phyloP scores from a whole-genome alignment of 139 green algal genomes.

The Chlorella ohadii region DNA sequence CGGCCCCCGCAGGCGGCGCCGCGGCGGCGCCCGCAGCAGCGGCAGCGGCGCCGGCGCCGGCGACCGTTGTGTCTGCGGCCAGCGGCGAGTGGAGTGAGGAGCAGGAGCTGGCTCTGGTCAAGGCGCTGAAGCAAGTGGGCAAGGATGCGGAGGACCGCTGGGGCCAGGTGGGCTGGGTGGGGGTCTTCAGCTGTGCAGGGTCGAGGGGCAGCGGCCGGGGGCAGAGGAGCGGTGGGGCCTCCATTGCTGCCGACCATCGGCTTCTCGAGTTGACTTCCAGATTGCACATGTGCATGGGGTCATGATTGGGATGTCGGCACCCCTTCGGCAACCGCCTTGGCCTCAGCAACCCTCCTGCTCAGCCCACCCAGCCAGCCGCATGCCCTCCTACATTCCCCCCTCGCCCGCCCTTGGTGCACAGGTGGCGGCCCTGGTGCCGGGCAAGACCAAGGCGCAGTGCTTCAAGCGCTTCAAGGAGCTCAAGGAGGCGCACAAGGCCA shows the following conservation, averaged over 20 bases:
- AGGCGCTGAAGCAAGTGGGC: conserved; percentile 88
- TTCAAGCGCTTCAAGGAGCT: conserved; percentile 92
- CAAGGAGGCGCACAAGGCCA: conserved; percentile 70
- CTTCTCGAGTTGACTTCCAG: no score
- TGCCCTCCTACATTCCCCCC: no score
- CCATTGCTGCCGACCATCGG: no score
- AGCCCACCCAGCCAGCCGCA: background rate
- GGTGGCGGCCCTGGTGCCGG: conserved; percentile 77
- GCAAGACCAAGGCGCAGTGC: conserved; percentile 88
- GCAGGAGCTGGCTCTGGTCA: conserved; percentile 90
- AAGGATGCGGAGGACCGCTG: conserved; percentile 80
- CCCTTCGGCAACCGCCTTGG: no score
- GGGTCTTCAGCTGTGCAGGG: background rate
- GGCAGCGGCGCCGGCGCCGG: conserved; percentile 5
- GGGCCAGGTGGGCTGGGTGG: conserved; percentile 44
- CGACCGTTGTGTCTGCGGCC: background rate
- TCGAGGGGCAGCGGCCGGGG: no score
- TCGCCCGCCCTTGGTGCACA: conserved; percentile 69
- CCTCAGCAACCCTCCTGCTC: no score
- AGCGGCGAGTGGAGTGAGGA: conserved; percentile 73
- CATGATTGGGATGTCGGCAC: no score
- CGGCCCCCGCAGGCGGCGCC: background rate
- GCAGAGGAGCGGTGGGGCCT: no score
- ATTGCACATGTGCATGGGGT: no score
- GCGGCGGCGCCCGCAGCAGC: conserved; percentile 13